Percentiles rank a stretch among this genome's conserved stretches.
phyloP scores from a whole-genome alignment of 345 rosid genomes.

The Angophora floribunda region DNA sequence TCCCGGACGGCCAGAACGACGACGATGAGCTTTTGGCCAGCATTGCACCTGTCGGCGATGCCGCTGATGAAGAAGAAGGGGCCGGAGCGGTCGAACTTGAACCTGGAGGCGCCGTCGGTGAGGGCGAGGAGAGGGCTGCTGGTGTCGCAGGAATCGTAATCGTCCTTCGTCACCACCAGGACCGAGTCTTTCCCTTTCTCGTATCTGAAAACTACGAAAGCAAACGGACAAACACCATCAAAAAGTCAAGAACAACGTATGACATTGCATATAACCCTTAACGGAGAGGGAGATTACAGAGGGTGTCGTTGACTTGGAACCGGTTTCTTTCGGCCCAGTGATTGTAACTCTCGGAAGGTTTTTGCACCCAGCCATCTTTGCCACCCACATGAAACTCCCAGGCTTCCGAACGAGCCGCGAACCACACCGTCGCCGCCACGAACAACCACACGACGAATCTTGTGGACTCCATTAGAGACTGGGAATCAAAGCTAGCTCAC shows the following conservation, averaged over 20 bases:
- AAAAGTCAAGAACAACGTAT: not conserved
- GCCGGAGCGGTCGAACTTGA: constrained; percentile 57
- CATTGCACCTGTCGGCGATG: constrained; percentile 45
- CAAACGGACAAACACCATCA: not conserved
- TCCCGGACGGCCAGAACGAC: constrained; percentile 54
- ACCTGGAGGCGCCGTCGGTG: constrained; percentile 47
- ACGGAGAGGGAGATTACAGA: constrained; percentile 24
- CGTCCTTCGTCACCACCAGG: constrained; percentile 40
- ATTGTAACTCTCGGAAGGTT: constrained; percentile 56
- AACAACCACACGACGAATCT: not conserved
- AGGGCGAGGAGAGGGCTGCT: constrained; percentile 33
- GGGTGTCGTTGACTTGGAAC: constrained; percentile 80
- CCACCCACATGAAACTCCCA: constrained; percentile 64
- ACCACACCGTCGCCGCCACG: not conserved
- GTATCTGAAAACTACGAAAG: constrained; percentile 58
- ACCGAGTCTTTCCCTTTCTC: constrained; percentile 66
- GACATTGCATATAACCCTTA: not conserved
- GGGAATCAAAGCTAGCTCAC: not conserved
- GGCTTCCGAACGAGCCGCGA: constrained; percentile 10
- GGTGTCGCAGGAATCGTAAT: constrained; percentile 49
- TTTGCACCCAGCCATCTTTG: constrained; percentile 63
- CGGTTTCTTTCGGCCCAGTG: constrained; percentile 82
- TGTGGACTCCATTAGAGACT: constrained; percentile 13
- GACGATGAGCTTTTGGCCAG: constrained; percentile 47
- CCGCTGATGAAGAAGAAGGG: constrained; percentile 84